These are phyloP conservation scores for Eucalyptus leucophloia DNA, from an alignment of 345 rosid species.

Conservation along the genomic window DNA sequence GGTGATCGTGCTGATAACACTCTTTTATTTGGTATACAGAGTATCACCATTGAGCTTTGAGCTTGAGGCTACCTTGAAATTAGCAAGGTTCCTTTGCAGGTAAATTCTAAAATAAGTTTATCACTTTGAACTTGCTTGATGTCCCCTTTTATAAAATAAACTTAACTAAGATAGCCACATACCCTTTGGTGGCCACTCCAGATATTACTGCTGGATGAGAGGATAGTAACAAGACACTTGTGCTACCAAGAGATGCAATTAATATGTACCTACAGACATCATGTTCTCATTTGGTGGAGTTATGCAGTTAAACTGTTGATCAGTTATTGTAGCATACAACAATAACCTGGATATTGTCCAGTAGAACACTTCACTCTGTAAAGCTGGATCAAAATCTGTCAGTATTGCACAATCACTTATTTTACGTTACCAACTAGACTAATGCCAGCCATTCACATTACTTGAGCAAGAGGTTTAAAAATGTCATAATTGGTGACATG, in stretches of 20 bases:
- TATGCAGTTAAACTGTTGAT: not conserved
- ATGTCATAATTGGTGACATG: not conserved
- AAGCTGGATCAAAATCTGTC: not conserved
- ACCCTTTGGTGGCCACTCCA: not conserved
- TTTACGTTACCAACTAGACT: not conserved
- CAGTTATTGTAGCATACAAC: not conserved
- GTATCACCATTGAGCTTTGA: constrained; percentile 98
- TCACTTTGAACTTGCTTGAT: not conserved
- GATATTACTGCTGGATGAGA: not conserved
- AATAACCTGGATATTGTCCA: not conserved
- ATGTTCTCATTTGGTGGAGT: not conserved
- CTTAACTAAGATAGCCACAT: not conserved
- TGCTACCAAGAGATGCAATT: not conserved
- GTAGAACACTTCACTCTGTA: not conserved
- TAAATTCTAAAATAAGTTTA: constrained; percentile 2
- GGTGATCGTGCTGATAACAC: not conserved
- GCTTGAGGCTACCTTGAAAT: constrained; percentile 86
- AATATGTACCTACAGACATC: not conserved
- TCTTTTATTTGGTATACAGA: constrained; percentile 29
- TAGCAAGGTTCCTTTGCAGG: constrained; percentile 99
- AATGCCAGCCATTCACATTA: not conserved
- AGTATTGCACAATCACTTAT: not conserved
- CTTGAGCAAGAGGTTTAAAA: not conserved
- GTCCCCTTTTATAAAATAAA: not conserved
- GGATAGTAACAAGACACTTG: not conserved